Base-by-base conservation (phyloP, 2,329 filamentous ascomycete genomes). In the Aspergillus fructus region DNA sequence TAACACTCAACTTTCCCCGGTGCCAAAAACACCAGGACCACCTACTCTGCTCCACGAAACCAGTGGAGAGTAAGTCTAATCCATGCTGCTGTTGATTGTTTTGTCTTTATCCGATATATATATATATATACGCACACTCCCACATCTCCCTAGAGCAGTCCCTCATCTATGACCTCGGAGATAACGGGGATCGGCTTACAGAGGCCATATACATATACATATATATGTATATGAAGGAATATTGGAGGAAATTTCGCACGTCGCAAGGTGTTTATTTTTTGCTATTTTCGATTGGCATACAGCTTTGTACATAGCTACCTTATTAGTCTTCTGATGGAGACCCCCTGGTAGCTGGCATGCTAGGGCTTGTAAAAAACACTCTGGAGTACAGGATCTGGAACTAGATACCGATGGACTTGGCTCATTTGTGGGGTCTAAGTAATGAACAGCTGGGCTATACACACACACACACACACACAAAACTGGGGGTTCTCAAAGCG, bases 281-380 rank as follows among this genome's bases (percentile, higher is more conserved):
- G 13, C n/a, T 23, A 13, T 37, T 24, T 39, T 4, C 21, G 50
- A 49, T 39, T 55, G 42, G 55, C 19, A 55, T 34, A 42, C 21
- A 19, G 48, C 8, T 21, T 55, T 56, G 40, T 50, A 49, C 21
- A 49, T 48, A 43, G 24, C 40, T 24, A 30, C 9, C 27, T 30
- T 30, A 34, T 30, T 30, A 34, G n/a, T 19, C 49, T 55, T 53
- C 12, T 23, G 40, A 27, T 49, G 23, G 19, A 40, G 3, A 33
- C 49, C 23, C 6, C 46, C 54, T 46, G 45, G 41, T 53, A 60
- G 58, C 58, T 53, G 58, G 55, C 45, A 50, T 60, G 45, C 33
- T 41, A 27, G 51, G 55, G 39, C 27, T 49, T 17, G 27, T 30
- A 30, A 8, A 30, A 30, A 30, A 30, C 27, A 30, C 9, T 30